phyloP scores from a whole-genome alignment of 225 moss, liverwort and hornwort genomes.

The Sphagnum contortum region DNA sequence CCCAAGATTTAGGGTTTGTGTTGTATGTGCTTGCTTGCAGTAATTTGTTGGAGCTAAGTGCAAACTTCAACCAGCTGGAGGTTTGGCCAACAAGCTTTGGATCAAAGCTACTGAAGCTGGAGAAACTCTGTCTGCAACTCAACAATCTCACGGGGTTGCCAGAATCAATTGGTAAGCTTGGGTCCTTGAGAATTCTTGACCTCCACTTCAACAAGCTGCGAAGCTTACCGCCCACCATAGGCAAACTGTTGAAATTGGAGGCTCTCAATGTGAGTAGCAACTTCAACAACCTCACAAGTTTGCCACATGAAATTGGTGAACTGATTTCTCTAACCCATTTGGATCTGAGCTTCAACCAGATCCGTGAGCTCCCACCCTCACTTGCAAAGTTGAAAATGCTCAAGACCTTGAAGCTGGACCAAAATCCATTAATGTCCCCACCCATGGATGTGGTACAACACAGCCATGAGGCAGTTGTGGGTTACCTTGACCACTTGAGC shows the following conservation, averaged over 20 bases:
- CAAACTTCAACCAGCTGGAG: conserved; percentile 74
- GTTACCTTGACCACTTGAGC: conserved; percentile 45
- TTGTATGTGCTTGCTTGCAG: conserved; percentile 24
- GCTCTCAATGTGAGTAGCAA: conserved; percentile 77
- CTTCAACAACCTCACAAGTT: conserved; percentile 62
- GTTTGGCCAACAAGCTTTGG: conserved; percentile 42
- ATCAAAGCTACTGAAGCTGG: conserved; percentile 35
- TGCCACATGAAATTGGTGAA: conserved; percentile 71
- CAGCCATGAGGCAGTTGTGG: conserved; percentile 67
- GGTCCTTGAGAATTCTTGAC: conserved; percentile 48
- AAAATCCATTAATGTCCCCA: conserved; percentile 72
- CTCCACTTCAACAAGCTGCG: conserved; percentile 79
- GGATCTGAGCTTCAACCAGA: conserved; percentile 90
- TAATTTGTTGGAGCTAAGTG: conserved; percentile 64
- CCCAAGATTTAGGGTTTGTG: too few relatives aligned
- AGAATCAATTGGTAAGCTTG: conserved; percentile 53
- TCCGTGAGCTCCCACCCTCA: conserved; percentile 79
- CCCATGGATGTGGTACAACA: conserved; percentile 72
- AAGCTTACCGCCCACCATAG: conserved; percentile 53
- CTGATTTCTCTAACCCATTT: conserved; percentile 38
- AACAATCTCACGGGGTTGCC: conserved; percentile 69
- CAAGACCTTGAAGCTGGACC: conserved; percentile 57
- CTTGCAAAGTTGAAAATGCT: conserved; percentile 54
- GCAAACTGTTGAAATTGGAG: conserved; percentile 54
- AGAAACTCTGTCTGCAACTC: conserved; percentile 73